Evolutionary conservation across 2,329 filamentous ascomycete species (phyloP), one percentile per base, ranked within the genome.

Genomic region (Trichoderma harzianum): DNA sequence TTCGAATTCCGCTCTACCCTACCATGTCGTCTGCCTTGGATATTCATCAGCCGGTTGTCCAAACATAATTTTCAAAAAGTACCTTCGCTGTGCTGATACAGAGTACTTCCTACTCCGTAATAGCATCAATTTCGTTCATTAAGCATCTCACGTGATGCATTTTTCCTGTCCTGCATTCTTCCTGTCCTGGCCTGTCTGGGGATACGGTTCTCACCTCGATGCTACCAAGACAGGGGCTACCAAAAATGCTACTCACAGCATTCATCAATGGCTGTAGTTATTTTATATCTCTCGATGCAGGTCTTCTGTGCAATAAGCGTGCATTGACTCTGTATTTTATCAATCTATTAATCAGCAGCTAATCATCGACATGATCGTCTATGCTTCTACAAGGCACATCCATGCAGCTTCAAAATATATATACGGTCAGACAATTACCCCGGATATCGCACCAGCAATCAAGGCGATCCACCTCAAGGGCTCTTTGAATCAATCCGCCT

Each of bases 351-450:
- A 53, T 53, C 47, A 53, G 47, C 47, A 14, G 12, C 47, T 53
- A 53, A 24, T 21, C 11, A 53, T 53, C 47, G 47, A 0, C 47
- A 53, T 53, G 47, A 53, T 53, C 47, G 47, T 21, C 47, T 11
- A 53, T 53, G 47, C 47, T 53, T 24, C 11, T 53, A 24, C 47
- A 53, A 53, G 47, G 47, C 18, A 43, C 47, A 66, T 32, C 30
- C 21, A n/a, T 36, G 63, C 63, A 11, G 30, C 63, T 55, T 28
- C 51, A 36, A 18, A 21, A 51, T 21, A 58, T 39, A 32, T 14
- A 58, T 11, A 57, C 64, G 64, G 64, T 36, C 64, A 26, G 64
- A 67, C 64, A 53, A 55, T 67, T 67, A 28, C 47, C 64, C 64
- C 64, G 64, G 64, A 58, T 58, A 51, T 61, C 57, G 57, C n/a